Base-by-base conservation (phyloP, 192 early-diverging fungal genomes). In the Globomyces pollinis-pini region DNA sequence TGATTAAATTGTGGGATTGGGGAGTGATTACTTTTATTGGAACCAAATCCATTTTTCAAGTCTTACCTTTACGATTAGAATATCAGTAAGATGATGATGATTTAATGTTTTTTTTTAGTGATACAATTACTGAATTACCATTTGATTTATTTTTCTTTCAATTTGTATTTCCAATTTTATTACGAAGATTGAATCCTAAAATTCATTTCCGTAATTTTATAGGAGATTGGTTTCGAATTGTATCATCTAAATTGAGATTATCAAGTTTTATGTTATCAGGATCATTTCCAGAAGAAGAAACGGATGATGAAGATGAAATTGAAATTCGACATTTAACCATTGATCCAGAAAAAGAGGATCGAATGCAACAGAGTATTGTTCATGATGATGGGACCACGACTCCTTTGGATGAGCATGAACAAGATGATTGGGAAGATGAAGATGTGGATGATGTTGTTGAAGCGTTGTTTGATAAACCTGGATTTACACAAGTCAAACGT, bases 251-350 rank as follows among this genome's bases (percentile, higher is more conserved):
- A 6, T 62, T 90, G 28, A 83, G 92, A 1, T 64, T 98, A 47
- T 82, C 86, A 1, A 85, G 87, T 43, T 96, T 96, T 65, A 75
- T 98, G 66, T 81, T 95, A 58, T 89, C 87, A 12, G 72, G 67
- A 36, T 73, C 82, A 15, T 66, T 69, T 54, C 61, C 75, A 9
- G 78, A 83, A 8, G 93, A 97, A 62, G 92, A 96, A 66, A 85
- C 86, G 2, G 73, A 71, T 31, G 69, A 64, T 8, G 82, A 80
- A 18, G 62, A 63, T 20, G 75, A 75, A 0, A 71, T 69, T 0
- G 67, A 64, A 23, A 78, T 49, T n/a, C 45, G 45, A 12, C 28
- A 49, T 49, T 11, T 49, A n/a, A 49, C 45, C n/a, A n/a, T 49
- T 29, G 28, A 49, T 49, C 59, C 30, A 26, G 8, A n/a, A 20